These are phyloP conservation scores for Clonostachys chloroleuca DNA, from an alignment of 2,329 filamentous ascomycete genomes.

Conservation along the genomic window DNA sequence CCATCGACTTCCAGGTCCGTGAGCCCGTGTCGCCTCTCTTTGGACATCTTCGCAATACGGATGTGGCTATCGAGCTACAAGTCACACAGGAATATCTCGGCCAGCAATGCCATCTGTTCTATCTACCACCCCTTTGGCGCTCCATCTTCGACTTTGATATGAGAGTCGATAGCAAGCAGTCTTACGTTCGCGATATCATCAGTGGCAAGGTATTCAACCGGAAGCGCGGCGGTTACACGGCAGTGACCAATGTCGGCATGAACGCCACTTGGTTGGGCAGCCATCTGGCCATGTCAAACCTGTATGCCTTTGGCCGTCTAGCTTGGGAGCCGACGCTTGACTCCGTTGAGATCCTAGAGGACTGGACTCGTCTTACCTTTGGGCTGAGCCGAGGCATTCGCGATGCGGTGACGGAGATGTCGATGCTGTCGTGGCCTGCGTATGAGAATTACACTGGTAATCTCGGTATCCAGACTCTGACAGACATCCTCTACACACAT, in stretches of 20 bases:
- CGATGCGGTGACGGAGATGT: slow-evolving; percentile 56
- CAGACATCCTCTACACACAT: slow-evolving; percentile 63
- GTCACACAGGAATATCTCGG: slow-evolving; percentile 68
- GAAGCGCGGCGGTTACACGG: slow-evolving; percentile 56
- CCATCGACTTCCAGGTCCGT: slow-evolving; percentile 59
- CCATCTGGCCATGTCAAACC: slow-evolving; percentile 66
- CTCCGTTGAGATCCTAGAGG: slow-evolving; percentile 40
- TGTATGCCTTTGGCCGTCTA: slow-evolving; percentile 64
- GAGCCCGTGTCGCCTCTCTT: slow-evolving; percentile 63
- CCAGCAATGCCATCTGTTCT: slow-evolving; percentile 66
- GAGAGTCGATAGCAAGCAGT: slow-evolving; percentile 50
- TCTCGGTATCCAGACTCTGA: slow-evolving; percentile 64
- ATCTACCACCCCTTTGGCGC: slow-evolving; percentile 65
- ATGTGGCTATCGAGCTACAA: slow-evolving; percentile 58
- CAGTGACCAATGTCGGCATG: slow-evolving; percentile 62
- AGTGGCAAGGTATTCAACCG: slow-evolving; percentile 54
- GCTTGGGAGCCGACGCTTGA: slow-evolving; percentile 58
- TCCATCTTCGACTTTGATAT: slow-evolving; percentile 64
- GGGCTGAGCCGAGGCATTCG: slow-evolving; percentile 48
- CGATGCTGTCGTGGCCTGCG: slow-evolving; percentile 64
- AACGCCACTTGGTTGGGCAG: slow-evolving; percentile 66
- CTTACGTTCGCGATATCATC: slow-evolving; percentile 55
- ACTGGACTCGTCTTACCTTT: slow-evolving; percentile 68
- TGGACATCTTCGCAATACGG: slow-evolving; percentile 37
- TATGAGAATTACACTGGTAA: slow-evolving; percentile 71